Conservation (phyloP, 192 early-diverging fungal genomes). For the Backusella psychrophila region DNA sequence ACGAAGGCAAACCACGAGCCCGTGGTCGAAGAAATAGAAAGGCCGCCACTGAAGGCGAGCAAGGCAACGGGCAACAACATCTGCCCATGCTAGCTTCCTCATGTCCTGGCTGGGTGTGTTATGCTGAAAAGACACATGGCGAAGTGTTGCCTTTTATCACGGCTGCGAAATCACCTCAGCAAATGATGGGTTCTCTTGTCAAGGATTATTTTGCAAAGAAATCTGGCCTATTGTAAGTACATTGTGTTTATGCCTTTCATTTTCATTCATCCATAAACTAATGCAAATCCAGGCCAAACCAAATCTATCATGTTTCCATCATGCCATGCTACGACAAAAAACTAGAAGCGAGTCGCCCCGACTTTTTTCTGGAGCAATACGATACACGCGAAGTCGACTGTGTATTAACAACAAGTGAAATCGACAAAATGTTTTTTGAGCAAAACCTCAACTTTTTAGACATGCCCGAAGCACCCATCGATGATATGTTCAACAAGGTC, state of each 20-base stretch:
- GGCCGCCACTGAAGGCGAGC: conserved; percentile 24
- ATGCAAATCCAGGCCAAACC: conserved; percentile 47
- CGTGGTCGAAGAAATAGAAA: conserved; percentile 18
- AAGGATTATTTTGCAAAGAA: conserved; percentile 79
- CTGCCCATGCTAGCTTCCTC: conserved; percentile 66
- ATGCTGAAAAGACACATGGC: conserved; percentile 97
- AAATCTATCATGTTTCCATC: conserved; percentile 89
- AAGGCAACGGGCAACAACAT: conserved; percentile 18
- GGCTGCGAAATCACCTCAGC: conserved; percentile 94
- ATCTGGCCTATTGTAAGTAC: conserved; percentile 46
- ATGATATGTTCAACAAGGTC: conserved; percentile 50
- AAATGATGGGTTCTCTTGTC: conserved; percentile 92
- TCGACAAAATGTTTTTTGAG: conserved; percentile 84
- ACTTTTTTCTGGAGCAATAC: conserved; percentile 85
- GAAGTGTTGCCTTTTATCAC: conserved; percentile 87
- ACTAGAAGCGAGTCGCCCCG: conserved; percentile 90
- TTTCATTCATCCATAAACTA: not conserved
- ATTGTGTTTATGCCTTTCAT: not conserved
- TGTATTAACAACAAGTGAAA: conserved; percentile 92
- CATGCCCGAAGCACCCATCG: conserved; percentile 54
- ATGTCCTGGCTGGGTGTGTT: conserved; percentile 95
- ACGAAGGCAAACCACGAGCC: conserved; percentile 21
- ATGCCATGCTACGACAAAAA: conserved; percentile 99
- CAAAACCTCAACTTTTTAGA: conserved; percentile 47
- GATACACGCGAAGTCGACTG: conserved; percentile 93